Conservation (phyloP, 2,329 filamentous ascomycete genomes). For the Aspergillus fructus region DNA sequence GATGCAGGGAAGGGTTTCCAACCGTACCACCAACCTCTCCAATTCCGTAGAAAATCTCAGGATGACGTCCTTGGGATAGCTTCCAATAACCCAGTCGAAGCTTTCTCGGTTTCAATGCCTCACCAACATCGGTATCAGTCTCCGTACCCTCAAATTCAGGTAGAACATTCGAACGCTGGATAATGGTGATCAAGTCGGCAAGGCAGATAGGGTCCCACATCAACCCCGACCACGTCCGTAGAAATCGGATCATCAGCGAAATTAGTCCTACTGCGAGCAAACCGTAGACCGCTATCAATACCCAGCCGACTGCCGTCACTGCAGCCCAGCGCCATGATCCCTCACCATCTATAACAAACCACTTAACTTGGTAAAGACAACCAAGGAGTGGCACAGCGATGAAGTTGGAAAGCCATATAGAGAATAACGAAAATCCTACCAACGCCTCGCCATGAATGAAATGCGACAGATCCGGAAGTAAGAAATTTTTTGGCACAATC, state of each 20-base stretch:
- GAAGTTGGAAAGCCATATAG: slow-evolving; percentile 71
- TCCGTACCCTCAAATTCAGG: slow-evolving; percentile 70
- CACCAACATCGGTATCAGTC: slow-evolving; percentile 48
- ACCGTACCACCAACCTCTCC: slow-evolving; percentile 61
- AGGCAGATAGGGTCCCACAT: slow-evolving; percentile 82
- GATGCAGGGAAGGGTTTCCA: slow-evolving; percentile 44
- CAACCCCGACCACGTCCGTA: slow-evolving; percentile 67
- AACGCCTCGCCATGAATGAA: slow-evolving; percentile 69
- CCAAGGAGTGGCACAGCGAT: slow-evolving; percentile 81
- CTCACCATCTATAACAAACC: slow-evolving; percentile 58
- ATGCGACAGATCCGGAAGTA: slow-evolving; percentile 67
- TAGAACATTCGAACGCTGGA: slow-evolving; percentile 77
- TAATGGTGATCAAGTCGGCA: slow-evolving; percentile 74
- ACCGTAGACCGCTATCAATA: slow-evolving; percentile 70
- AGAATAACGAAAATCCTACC: slow-evolving; percentile 64
- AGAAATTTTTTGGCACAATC: slow-evolving; percentile 60
- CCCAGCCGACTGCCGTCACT: slow-evolving; percentile 76
- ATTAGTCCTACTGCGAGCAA: slow-evolving; percentile 60
- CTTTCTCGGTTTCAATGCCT: slow-evolving; percentile 55
- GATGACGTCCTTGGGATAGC: slow-evolving; percentile 55
- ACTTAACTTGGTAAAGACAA: slow-evolving; percentile 68
- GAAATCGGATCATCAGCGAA: slow-evolving; percentile 65
- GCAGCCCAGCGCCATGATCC: slow-evolving; percentile 75
- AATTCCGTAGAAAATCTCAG: slow-evolving; percentile 75
- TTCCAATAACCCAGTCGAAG: slow-evolving; percentile 87